Base-by-base conservation (phyloP, 257 asterid genomes). In the Petunia axillaris region DNA sequence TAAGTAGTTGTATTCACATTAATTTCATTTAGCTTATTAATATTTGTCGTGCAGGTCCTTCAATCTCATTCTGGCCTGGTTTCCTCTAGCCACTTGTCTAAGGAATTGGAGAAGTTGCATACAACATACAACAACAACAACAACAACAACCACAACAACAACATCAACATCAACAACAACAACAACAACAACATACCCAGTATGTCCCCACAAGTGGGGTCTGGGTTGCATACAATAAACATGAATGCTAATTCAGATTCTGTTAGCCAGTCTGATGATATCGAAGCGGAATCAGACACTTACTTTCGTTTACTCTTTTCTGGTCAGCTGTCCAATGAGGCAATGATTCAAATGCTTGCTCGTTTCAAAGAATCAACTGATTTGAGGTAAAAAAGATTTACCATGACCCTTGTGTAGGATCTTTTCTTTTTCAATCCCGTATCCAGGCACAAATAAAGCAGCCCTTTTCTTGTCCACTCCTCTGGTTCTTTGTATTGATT, bases 271-370 rank as follows among this genome's bases (percentile, higher is more conserved):
- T 90, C 93, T 81, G 97, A 84, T n/a, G 98, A 90, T 67, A 82
- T 96, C 82, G 99, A 96, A 87, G 68, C 87, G 48, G 98, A 94
- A 88, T 91, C 97, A 39, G 92, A 93, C 83, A 83, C 87, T 39
- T 92, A 92, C 85, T 96, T 94, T 87, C 98, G 92, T 73, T 91
- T 90, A 88, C 87, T 95, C 93, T 95, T 95, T 85, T 87, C 93
- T 81, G 91, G 92, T 82, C 88, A 90, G 85, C 90, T 90, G 84
- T 64, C 91, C 60, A 76, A 88, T 82, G 98, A 93, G 59, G 85
- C 86, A 58, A 88, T 89, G 89, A 90, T 95, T 85, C 92, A 87
- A 80, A 90, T 92, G 97, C 98, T 93, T 55, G 84, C 96, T 63
- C 91, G 87, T 53, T 91, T 90, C 85, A 93, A 91, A 86, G 97